phyloP scores from a whole-genome alignment of 2,329 filamentous ascomycete genomes.

The Fusarium oligoseptatum region DNA sequence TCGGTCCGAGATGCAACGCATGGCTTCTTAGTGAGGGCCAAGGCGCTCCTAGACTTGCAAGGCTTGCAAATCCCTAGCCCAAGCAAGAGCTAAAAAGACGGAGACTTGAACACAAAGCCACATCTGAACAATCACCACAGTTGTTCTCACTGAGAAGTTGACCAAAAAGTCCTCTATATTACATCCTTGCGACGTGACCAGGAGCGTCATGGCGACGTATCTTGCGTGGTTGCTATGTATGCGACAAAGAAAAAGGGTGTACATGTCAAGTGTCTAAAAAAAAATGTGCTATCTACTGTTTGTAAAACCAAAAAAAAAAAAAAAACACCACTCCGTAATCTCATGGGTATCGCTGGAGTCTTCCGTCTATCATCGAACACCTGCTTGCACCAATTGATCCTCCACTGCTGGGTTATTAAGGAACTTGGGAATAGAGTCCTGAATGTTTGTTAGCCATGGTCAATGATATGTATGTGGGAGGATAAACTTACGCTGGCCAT shows the following conservation, averaged over 20 bases:
- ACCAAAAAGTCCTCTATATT: not conserved
- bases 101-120: too few species aligned
- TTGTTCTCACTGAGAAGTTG: not conserved
- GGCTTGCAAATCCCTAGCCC: not conserved
- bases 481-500: slow-evolving; percentile 94
- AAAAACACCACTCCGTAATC: not conserved
- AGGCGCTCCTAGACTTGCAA: not conserved
- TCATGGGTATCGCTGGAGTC: slow-evolving; percentile 1
- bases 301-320: not conserved
- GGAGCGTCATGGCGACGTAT: not conserved
- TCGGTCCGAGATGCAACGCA: not conserved
- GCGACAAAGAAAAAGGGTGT: not conserved
- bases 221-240: not conserved
- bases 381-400: slow-evolving; percentile 33
- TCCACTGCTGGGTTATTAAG: slow-evolving; percentile 66
- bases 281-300: not conserved
- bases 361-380: slow-evolving; percentile 27
- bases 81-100: not conserved
- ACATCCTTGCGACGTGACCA: not conserved
- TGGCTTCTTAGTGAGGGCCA: not conserved
- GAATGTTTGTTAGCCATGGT: slow-evolving; percentile 35
- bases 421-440: slow-evolving; percentile 82
- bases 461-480: too few species aligned
- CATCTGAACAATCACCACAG: not conserved
- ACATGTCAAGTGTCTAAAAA: not conserved